Evolutionary conservation across 352 stramenopile species (phyloP), one percentile per base, ranked within the genome.

Genomic region (Albugo laibachii): DNA sequence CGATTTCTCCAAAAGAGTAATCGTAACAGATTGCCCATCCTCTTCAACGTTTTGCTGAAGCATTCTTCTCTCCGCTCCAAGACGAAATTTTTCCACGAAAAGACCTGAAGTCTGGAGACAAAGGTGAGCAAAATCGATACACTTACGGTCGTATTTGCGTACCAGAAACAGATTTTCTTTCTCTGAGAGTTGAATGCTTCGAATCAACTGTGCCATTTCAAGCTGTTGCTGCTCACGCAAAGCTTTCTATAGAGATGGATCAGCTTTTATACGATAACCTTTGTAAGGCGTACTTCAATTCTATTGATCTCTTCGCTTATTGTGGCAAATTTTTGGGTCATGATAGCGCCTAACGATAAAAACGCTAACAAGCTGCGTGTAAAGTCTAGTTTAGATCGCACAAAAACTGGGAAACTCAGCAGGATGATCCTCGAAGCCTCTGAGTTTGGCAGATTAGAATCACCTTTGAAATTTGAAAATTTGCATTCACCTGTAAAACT

Each of bases 141-240:
- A 58, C 15, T 49, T 18, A 15, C 13, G 43, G 14, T 20, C 5
- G 3, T 34, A 11, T 45, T 21, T 2, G 34, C 20, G 12, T 58
- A 84, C 72, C 42, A 88, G 43, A 19, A 91, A 54, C 27, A 91
- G 58, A 40, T 91, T 91, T 20, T 88, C 75, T 46, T 87, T 88
- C 42, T 91, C 78, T 49, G 86, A 57, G 20, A 62, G 1, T 41
- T 91, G 78, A 19, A 91, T 44, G 43, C 76, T 76, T 49, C 78
- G 78, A n/a, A 91, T 49, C 43, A 68, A 58, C 27, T 77, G 50
- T 15, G 75, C 72, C 14, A 86, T 54, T 21, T 48, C 21, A 13
- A 53, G 21, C 42, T 61, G 59, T 31, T 77, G 42, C 34, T 63
- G 69, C 12, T 56, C 45, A 4, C 62, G 48, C 14, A 78, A 45